Base-by-base conservation (phyloP, 148 eudicot species). In the Dianthus caryophyllus region DNA sequence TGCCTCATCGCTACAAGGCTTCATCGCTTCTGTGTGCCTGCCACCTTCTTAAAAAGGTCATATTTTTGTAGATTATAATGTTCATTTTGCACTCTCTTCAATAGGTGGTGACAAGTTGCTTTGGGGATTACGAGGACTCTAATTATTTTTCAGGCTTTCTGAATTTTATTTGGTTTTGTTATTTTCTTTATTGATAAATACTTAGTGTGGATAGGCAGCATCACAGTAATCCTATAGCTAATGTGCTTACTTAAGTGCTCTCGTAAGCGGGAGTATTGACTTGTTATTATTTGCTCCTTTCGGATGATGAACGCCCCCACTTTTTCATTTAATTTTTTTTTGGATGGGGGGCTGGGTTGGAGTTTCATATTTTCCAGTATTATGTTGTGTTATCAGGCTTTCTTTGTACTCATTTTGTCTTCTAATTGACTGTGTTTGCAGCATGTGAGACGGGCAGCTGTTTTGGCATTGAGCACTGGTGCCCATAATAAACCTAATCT, bases 401-500 rank as follows among this genome's bases (percentile, higher is more conserved):
- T 21, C 44, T 73, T 59, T 5, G 14, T 58, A 44, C n/a, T 39
- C 12, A 11, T 9, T 63, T 61, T 17, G n/a, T 17, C 15, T 68
- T 54, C 31, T 18, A 14, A 41, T 65, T 24, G 7, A 41, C 58
- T 4, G 25, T 39, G 18, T 46, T 71, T 49, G 78, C 98, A 94
- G 98, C 98, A 90, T 83, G 98, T 94, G 38, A 88, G 97, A 81
- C 98, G 97, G 51, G 97, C 98, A 31, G 98, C 97, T 46, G 97
- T 94, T 68, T 71, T 94, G 85, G 98, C 98, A 62, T 67, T 94
- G 76, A 94, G 90, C 78, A 94, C 88, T 53, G 96, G 97, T 69
- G 95, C 97, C 56, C 98, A 94, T 76, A 90, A 94, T 76, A 94
- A 94, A 76, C 98, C 98, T 61, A 90, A 83, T 74, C 91, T 94